phyloP scores from a whole-genome alignment of 1,284 basidiomycete species.

The Agaricales sp. region DNA sequence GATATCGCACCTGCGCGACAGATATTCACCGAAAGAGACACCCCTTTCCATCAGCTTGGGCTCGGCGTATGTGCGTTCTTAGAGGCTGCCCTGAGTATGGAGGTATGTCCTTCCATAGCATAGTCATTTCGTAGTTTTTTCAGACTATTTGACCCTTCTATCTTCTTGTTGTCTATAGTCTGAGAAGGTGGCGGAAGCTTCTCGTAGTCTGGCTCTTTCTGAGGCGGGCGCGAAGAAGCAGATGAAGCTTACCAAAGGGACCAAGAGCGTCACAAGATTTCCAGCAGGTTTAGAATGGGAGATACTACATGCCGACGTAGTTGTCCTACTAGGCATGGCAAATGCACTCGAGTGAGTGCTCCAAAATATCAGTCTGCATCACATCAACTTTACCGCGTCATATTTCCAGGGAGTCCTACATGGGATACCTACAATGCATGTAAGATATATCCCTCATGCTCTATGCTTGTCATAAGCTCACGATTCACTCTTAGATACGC shows the following conservation, averaged over 20 bases:
- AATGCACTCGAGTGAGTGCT: conserved; percentile 50
- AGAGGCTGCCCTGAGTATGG: conserved; percentile 73
- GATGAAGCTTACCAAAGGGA: conserved; percentile 32
- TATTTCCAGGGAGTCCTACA: conserved; percentile 55
- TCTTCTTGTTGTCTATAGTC: conserved; percentile 19
- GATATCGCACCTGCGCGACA: conserved; percentile 43
- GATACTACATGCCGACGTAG: conserved; percentile 58
- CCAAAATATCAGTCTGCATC: background rate
- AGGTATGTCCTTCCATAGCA: conserved; percentile 39
- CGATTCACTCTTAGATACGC: conserved; percentile 31
- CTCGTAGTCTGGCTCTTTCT: conserved; percentile 39
- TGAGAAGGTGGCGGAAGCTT: conserved; percentile 46
- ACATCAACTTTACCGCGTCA: conserved; percentile 6
- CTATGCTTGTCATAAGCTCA: conserved; percentile 6
- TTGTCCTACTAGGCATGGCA: conserved; percentile 58
- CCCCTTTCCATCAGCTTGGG: conserved; percentile 63
- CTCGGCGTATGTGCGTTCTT: conserved; percentile 65
- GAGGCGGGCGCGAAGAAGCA: conserved; percentile 52
- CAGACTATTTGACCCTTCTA: conserved; percentile 6
- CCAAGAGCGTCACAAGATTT: conserved; percentile 21
- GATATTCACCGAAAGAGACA: conserved; percentile 36
- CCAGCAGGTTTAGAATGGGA: conserved; percentile 62
- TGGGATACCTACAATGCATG: conserved; percentile 71
- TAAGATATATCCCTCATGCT: conserved; percentile 20
- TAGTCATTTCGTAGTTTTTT: no score